Evolutionary conservation across 1,284 basidiomycete genomes (phyloP).

Genomic region (Leccinum brunneo-olivaceum): DNA sequence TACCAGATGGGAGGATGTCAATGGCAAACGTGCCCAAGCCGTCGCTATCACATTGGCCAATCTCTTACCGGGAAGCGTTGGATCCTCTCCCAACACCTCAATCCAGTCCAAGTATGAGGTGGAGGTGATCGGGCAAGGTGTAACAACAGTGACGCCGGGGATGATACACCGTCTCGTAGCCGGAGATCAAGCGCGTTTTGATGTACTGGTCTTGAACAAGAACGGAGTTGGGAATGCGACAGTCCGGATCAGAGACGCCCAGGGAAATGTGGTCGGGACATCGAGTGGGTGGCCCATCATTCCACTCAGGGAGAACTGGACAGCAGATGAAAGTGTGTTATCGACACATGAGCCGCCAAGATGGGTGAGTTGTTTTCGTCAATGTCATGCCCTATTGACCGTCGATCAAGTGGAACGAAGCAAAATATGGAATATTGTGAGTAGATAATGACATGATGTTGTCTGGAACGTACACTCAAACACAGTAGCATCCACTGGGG

Average conservation of each 20-base stretch:
- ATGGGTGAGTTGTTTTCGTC: slow-evolving; percentile 35
- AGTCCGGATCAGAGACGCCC: slow-evolving; percentile 30
- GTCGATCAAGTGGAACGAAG: slow-evolving; percentile 37
- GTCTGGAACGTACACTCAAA: neutral
- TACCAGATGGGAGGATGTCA: slow-evolving; percentile 37
- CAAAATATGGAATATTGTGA: slow-evolving; percentile 55
- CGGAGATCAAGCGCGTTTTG: slow-evolving; percentile 40
- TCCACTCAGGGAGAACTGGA: slow-evolving; percentile 37
- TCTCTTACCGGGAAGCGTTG: slow-evolving; percentile 32
- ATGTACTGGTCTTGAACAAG: slow-evolving; percentile 33
- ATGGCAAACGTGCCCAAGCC: slow-evolving; percentile 33
- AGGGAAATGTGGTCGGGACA: slow-evolving; percentile 29
- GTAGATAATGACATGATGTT: slow-evolving; percentile 13
- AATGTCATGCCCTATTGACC: slow-evolving; percentile 6
- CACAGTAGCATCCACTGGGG: slow-evolving; percentile 53
- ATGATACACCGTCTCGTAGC: slow-evolving; percentile 37
- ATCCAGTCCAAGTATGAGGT: slow-evolving; percentile 32
- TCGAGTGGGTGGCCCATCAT: slow-evolving; percentile 34
- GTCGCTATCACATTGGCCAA: slow-evolving; percentile 45
- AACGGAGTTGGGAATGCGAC: slow-evolving; percentile 30
- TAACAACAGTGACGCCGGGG: slow-evolving; percentile 34
- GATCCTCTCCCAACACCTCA: slow-evolving; percentile 22
- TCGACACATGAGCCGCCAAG: slow-evolving; percentile 43
- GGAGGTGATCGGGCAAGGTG: slow-evolving; percentile 32
- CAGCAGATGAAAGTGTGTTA: slow-evolving; percentile 33